These are phyloP conservation scores for Podospora comata DNA, from an alignment of 495 filamentous ascomycete species.

Conservation along the genomic window DNA sequence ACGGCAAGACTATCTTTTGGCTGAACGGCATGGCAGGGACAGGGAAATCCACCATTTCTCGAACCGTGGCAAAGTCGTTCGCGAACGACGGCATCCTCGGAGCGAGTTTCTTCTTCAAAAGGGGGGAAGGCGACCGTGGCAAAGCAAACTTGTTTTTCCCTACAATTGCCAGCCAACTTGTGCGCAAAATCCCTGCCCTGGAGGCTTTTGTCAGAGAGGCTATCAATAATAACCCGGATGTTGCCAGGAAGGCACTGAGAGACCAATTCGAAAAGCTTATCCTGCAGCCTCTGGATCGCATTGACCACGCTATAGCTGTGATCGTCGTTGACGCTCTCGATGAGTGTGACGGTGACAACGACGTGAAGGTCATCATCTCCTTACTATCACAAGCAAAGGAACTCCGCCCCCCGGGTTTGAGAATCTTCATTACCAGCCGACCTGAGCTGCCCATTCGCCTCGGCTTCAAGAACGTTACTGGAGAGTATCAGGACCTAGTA, in stretches of 20 bases:
- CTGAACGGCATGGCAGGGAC: no score
- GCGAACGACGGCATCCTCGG: no score
- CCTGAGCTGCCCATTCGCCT: constrained; percentile 45
- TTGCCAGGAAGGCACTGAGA: constrained; percentile 37
- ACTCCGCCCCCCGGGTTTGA: constrained; percentile 11
- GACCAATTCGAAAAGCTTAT: constrained; percentile 53
- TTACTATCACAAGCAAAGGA: constrained; percentile 30
- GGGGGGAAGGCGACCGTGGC: no score
- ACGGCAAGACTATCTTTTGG: no score
- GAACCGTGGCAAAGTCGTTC: no score
- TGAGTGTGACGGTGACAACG: constrained; percentile 46
- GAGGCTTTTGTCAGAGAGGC: constrained; percentile 34
- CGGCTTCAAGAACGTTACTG: constrained; percentile 29
- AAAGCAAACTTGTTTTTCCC: no score
- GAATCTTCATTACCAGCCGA: constrained; percentile 38
- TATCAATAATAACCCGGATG: constrained; percentile 37
- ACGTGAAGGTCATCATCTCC: constrained; percentile 39
- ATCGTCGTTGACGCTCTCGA: constrained; percentile 50
- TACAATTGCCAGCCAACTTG: constrained; percentile 32
- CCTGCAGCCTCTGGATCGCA: constrained; percentile 36
- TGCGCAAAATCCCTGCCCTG: constrained; percentile 29
- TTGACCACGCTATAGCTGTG: constrained; percentile 30
- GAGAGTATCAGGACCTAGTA: constrained; percentile 29
- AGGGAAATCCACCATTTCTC: no score
- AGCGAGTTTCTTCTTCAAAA: no score